Conservation (phyloP, 257 asterid genomes). For the Nyctanthes arbortristis region DNA sequence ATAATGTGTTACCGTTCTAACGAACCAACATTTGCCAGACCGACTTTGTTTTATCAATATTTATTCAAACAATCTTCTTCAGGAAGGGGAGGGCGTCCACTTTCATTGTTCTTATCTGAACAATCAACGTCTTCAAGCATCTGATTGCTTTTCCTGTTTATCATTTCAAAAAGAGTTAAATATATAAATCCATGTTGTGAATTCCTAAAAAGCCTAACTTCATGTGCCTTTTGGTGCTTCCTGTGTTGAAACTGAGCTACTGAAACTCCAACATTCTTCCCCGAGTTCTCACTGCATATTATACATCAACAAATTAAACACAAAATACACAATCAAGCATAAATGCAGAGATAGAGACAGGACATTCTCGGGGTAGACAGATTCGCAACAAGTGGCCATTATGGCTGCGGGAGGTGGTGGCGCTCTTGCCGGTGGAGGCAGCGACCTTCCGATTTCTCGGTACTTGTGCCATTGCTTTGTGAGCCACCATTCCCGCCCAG, state of each 20-base stretch:
- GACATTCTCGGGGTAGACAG: constrained; percentile 88
- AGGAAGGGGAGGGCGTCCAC: neutral
- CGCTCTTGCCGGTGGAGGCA: constrained; percentile 60
- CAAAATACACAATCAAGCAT: neutral
- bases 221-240: neutral
- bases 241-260: neutral
- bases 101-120: neutral
- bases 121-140: neutral
- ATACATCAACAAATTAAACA: no score
- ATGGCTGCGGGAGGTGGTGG: constrained; percentile 47
- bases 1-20: no score
- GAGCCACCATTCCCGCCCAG: no score
- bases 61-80: neutral
- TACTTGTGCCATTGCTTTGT: constrained; percentile 62
- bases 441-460: constrained; percentile 53
- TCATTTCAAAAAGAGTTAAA: neutral
- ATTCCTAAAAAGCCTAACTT: neutral
- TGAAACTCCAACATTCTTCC: neutral
- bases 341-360: neutral
- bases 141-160: constrained; percentile 3
- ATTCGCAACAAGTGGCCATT: constrained; percentile 44
- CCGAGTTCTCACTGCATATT: no score
- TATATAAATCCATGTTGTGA: neutral
- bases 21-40: neutral
- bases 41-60: neutral